A percentile compares a stretch with the other conserved stretches of the same genome.
These are phyloP conservation scores for Lecanicillium sp. DNA, from an alignment of 2,329 filamentous ascomycete species.

Conservation along the genomic window DNA sequence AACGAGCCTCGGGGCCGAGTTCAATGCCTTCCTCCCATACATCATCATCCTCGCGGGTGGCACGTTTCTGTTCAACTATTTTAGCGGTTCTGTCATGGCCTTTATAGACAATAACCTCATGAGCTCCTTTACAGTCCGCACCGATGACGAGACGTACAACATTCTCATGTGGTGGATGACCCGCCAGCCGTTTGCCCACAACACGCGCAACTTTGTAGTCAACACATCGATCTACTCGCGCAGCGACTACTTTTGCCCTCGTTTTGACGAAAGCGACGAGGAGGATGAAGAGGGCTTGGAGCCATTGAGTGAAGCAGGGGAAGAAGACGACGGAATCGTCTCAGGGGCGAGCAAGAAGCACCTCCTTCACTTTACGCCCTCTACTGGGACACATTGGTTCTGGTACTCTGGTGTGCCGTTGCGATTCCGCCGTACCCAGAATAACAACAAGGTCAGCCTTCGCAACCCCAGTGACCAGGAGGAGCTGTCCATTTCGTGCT, in stretches of 20 bases:
- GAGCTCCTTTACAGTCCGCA: constrained; percentile 56
- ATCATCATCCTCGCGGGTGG: constrained; percentile 41
- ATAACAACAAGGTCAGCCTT: constrained; percentile 31
- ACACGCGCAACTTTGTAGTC: constrained; percentile 54
- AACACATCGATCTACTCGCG: constrained; percentile 52
- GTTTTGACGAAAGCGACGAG: constrained; percentile 37
- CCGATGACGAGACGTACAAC: constrained; percentile 66
- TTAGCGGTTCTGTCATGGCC: constrained; percentile 37
- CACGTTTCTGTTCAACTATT: constrained; percentile 44
- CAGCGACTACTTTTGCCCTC: constrained; percentile 38
- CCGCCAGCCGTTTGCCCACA: constrained; percentile 50
- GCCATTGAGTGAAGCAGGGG: constrained; percentile 15
- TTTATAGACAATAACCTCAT: constrained; percentile 48
- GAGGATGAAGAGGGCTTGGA: constrained; percentile 16
- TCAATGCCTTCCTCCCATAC: constrained; percentile 53
- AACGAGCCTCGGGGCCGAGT: constrained; percentile 51
- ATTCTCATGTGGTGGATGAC: constrained; percentile 65
- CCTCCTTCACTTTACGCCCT: constrained; percentile 54
- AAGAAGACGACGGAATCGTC: constrained; percentile 15
- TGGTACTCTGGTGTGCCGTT: constrained; percentile 54
- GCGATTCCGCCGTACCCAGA: constrained; percentile 45
- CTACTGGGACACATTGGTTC: constrained; percentile 59
- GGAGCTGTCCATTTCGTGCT: constrained; percentile 51
- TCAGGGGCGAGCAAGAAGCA: constrained; percentile 32
- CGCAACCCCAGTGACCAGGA: constrained; percentile 43